Conservation (phyloP, 768 basidiomycete genomes). For the Coprinopsis cinerea region DNA sequence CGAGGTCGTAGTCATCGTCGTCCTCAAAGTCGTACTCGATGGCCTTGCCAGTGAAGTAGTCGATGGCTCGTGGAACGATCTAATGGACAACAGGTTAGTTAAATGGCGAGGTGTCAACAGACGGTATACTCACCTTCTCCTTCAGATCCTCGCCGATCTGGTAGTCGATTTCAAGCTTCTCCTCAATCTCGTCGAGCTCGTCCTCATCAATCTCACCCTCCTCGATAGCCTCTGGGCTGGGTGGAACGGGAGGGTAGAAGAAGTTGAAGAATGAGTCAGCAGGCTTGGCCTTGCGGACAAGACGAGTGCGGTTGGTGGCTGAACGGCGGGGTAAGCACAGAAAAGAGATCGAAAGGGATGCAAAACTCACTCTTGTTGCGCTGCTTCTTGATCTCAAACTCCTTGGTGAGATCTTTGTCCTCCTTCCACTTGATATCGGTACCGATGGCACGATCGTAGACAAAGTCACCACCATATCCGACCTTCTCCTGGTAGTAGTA, state of each 20-base stretch:
- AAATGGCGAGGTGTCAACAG: background rate
- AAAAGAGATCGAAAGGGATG: conserved; percentile 1
- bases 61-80: conserved; percentile 93
- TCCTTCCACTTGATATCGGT: conserved; percentile 96
- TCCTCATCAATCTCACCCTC: conserved; percentile 73
- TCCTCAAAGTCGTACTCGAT: conserved; percentile 71
- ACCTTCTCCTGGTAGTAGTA: conserved; percentile 91
- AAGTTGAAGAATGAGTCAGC: conserved; percentile 99
- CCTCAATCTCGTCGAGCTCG: conserved; percentile 86
- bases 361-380: conserved; percentile 85
- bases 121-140: conserved; percentile 60
- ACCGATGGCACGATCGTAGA: conserved; percentile 94
- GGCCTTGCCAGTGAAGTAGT: conserved; percentile 97
- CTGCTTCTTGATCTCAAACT: conserved; percentile 98
- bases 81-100: conserved; percentile 22
- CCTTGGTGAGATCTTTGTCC: conserved; percentile 95
- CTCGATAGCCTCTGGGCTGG: conserved; percentile 62
- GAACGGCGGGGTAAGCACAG: conserved; percentile 2
- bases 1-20: conserved; percentile 53
- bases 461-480: conserved; percentile 94
- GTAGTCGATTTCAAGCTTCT: conserved; percentile 93
- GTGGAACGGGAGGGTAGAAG: conserved; percentile 79
- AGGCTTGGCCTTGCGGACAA: conserved; percentile 81
- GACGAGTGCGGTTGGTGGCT: conserved; percentile 82
- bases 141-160: conserved; percentile 98